phyloP scores from a whole-genome alignment of 2,329 filamentous ascomycete species.

The Paraphoma chrysanthemicola region DNA sequence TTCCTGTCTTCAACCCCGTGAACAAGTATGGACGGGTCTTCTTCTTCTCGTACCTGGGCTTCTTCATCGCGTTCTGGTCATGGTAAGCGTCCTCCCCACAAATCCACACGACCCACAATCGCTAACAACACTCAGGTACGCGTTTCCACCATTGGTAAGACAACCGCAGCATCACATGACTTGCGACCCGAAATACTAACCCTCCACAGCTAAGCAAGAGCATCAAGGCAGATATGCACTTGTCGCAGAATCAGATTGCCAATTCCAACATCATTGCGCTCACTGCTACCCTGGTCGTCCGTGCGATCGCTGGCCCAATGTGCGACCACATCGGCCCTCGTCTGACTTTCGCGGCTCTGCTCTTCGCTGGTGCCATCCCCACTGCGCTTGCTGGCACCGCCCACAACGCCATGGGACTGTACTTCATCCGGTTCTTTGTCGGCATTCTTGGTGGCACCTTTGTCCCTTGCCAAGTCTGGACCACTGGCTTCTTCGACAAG shows the following conservation, averaged over 20 bases:
- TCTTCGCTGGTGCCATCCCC: constrained; percentile 81
- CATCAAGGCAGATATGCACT: constrained; percentile 78
- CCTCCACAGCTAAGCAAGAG: constrained; percentile 54
- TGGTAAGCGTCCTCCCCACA: constrained; percentile 57
- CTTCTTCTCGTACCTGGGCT: constrained; percentile 87
- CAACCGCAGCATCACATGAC: constrained; percentile 10
- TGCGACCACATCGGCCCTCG: constrained; percentile 87
- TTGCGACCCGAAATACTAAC: constrained; percentile 52
- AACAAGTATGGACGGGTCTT: constrained; percentile 86
- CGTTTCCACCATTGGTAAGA: constrained; percentile 80
- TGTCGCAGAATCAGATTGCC: constrained; percentile 74
- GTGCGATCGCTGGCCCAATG: constrained; percentile 79
- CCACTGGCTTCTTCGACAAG: constrained; percentile 91
- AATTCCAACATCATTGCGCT: constrained; percentile 93
- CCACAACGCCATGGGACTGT: constrained; percentile 70
- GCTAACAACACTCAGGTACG: constrained; percentile 66
- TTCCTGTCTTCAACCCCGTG: constrained; percentile 79
- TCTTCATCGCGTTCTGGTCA: constrained; percentile 87
- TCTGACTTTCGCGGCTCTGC: constrained; percentile 75
- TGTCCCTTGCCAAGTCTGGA: constrained; percentile 91
- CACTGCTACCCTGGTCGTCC: constrained; percentile 67
- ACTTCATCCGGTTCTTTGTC: constrained; percentile 78
- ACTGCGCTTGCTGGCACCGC: constrained; percentile 83
- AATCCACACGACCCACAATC: constrained; percentile 9
- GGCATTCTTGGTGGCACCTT: constrained; percentile 80